Conservation (phyloP, 805 yeast species). For the Teunomyces aglyptinius region DNA sequence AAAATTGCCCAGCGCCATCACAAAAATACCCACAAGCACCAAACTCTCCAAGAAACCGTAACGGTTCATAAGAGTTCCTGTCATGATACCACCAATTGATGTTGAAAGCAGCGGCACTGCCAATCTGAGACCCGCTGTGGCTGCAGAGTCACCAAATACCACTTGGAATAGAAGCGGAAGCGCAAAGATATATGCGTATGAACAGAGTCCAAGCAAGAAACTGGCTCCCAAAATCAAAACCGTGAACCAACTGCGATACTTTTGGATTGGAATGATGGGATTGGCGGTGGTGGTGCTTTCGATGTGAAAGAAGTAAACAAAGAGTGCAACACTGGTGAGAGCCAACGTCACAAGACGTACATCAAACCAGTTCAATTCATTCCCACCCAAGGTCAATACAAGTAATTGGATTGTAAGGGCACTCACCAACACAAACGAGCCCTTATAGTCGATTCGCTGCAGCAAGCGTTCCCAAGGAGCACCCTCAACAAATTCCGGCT, state of each 20-base stretch:
- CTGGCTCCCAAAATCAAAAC: slow-evolving; percentile 26
- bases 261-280: slow-evolving; percentile 33
- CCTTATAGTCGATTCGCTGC: slow-evolving; percentile 31
- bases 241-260: slow-evolving; percentile 21
- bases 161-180: slow-evolving; percentile 44
- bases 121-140: slow-evolving; percentile 23
- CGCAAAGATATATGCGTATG: slow-evolving; percentile 41
- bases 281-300: slow-evolving; percentile 22
- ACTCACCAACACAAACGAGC: slow-evolving; percentile 29
- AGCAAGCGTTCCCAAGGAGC: slow-evolving; percentile 9
- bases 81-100: slow-evolving; percentile 41
- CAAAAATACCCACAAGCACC: slow-evolving; percentile 28
- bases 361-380: slow-evolving; percentile 16
- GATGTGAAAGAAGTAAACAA: slow-evolving; percentile 14
- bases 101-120: slow-evolving; percentile 41
- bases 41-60: slow-evolving; percentile 21
- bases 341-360: slow-evolving; percentile 12
- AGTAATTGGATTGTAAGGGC: slow-evolving; percentile 30
- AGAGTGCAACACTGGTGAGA: slow-evolving; percentile 9
- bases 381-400: slow-evolving; percentile 23
- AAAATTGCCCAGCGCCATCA: slow-evolving; percentile 36
- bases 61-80: slow-evolving; percentile 39
- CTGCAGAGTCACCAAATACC: slow-evolving; percentile 33
- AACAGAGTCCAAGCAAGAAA: slow-evolving; percentile 36
- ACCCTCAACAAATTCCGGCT: slow-evolving; percentile 18